phyloP scores from a whole-genome alignment of 257 asterid genomes.

The Sherardia arvensis region DNA sequence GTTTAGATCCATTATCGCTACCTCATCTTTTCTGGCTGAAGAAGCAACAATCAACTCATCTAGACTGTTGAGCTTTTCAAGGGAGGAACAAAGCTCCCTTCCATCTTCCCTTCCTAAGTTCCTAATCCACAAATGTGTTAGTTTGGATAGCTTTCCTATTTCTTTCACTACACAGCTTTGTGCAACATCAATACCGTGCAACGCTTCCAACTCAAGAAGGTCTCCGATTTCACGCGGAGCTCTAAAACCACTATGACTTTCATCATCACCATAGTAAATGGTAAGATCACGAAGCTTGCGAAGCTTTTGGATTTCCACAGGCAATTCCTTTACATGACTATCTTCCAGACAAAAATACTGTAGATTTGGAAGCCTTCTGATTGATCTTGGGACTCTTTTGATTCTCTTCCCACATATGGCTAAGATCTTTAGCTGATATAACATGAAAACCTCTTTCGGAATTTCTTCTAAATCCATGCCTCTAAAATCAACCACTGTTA shows the following conservation, averaged over 20 bases:
- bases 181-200: not conserved
- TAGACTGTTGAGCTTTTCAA: conserved; percentile 17
- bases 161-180: not conserved
- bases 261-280: not conserved
- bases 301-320: conserved; percentile 17
- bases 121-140: conserved; percentile 10
- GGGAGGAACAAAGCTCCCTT: conserved; percentile 22
- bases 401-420: conserved; percentile 7
- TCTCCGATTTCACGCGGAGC: no score
- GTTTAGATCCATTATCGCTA: conserved; percentile 12
- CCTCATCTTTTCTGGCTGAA: not conserved
- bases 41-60: not conserved
- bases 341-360: not conserved
- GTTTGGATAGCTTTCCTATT: conserved; percentile 15
- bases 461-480: conserved; percentile 9
- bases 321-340: conserved; percentile 8
- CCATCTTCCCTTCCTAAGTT: conserved; percentile 26
- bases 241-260: not conserved
- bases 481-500: conserved; percentile 17
- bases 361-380: conserved; percentile 13
- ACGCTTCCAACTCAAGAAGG: conserved; percentile 7
- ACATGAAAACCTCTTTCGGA: conserved; percentile 16
- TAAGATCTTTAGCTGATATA: conserved; percentile 16
- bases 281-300: no score
- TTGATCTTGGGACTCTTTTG: conserved; percentile 8